Percentiles rank a stretch among this genome's conserved stretches.
Evolutionary conservation across 129 eudicot genomes (phyloP).

Genomic region (Helianthus annuus): HanXRQr2.0-SUNRISE NC_035442.2:87983389-87983888

Average conservation of each 20-base stretch:
- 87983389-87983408: constrained; percentile 88
- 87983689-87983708: not conserved
- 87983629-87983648: constrained; percentile 23
- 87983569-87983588: constrained; percentile 64
- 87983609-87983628: constrained; percentile 5
- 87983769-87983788: not conserved
- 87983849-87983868: too few relatives aligned
- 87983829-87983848: not conserved
- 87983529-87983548: constrained; percentile 53
- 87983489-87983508: constrained; percentile 66
- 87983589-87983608: constrained; percentile 17
- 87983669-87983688: not conserved
- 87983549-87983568: constrained; percentile 35
- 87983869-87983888: too few relatives aligned
- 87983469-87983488: constrained; percentile 68
- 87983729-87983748: not conserved
- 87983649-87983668: constrained; percentile 5
- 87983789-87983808: too few relatives aligned
- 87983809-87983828: not conserved
- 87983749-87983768: not conserved
- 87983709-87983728: not conserved
- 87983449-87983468: constrained; percentile 87
- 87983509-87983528: constrained; percentile 71
- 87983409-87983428: constrained; percentile 83
- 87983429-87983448: constrained; percentile 84